Percentiles rank a stretch among this genome's conserved stretches.
These are phyloP conservation scores for Boletus bicolor DNA, from an alignment of 768 basidiomycete genomes.

Conservation along the genomic window DNA sequence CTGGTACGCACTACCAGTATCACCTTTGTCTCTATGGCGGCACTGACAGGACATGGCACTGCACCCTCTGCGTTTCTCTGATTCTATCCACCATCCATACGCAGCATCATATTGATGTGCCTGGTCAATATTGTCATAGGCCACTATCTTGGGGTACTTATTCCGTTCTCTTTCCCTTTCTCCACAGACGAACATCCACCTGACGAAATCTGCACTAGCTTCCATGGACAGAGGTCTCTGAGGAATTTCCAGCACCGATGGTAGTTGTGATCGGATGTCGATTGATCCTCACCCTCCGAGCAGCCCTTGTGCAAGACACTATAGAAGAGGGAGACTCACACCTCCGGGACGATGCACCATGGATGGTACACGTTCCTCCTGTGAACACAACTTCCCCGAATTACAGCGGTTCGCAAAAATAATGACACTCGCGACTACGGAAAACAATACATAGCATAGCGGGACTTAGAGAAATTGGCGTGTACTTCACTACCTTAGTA, in stretches of 20 bases:
- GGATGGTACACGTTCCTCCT: too few species aligned
- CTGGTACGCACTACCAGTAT: not conserved
- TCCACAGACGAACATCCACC: not conserved
- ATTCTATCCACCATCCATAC: too few species aligned
- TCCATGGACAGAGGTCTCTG: not conserved
- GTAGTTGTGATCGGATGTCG: not conserved
- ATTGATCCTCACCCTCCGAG: not conserved
- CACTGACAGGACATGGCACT: not conserved
- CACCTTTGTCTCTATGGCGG: not conserved
- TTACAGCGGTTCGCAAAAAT: too few species aligned
- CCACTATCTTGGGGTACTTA: not conserved
- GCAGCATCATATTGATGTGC: not conserved
- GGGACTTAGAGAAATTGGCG: too few species aligned
- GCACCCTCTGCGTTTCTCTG: not conserved
- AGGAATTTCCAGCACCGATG: not conserved
- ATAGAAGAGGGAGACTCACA: not conserved
- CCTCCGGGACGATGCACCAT: too few species aligned
- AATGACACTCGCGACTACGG: too few species aligned
- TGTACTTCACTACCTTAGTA: too few species aligned
- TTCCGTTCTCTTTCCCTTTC: not conserved
- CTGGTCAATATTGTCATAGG: not conserved
- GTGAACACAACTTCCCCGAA: too few species aligned
- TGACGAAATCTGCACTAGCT: not conserved
- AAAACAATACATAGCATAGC: too few species aligned
- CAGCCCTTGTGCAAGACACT: not conserved